These are phyloP conservation scores for Vachellia collinsii DNA, from an alignment of 306 rosid species.

Conservation along the genomic window DNA sequence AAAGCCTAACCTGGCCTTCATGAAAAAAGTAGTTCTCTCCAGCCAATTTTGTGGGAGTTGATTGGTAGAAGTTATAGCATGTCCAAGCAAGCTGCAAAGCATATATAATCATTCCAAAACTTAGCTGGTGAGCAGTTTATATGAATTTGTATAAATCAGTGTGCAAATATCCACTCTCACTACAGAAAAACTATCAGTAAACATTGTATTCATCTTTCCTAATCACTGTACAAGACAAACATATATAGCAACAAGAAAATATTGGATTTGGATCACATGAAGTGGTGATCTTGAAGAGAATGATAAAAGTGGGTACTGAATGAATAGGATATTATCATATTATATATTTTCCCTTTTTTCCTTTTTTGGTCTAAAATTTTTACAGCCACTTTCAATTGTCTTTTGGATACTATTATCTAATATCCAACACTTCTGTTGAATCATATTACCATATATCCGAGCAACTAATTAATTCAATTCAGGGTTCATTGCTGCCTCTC, in stretches of 20 bases:
- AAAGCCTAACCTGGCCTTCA: constrained; percentile 74
- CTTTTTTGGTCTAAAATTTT: background rate
- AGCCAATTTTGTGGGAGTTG: constrained; percentile 94
- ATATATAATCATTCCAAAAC: constrained; percentile 26
- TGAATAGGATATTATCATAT: background rate
- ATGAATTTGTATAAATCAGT: constrained; percentile 5
- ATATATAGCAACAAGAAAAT: background rate
- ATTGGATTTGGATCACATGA: background rate
- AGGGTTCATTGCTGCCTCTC: too few species aligned
- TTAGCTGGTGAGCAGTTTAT: background rate
- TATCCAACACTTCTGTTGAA: too few species aligned
- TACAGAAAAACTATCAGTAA: constrained; percentile 13
- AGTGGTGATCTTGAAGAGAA: background rate
- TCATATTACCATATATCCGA: too few species aligned
- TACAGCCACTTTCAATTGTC: background rate
- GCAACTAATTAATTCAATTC: too few species aligned
- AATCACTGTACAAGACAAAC: background rate
- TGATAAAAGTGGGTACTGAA: background rate
- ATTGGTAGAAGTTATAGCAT: constrained; percentile 97
- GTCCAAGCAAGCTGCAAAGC: constrained; percentile 97
- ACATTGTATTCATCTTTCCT: constrained; percentile 16
- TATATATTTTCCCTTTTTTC: background rate
- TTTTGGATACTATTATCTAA: too few species aligned
- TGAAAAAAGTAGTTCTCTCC: constrained; percentile 94
- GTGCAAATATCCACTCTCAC: constrained; percentile 13